phyloP scores from a whole-genome alignment of 805 yeast species.

The Wickerhamomyces tratensis region DNA sequence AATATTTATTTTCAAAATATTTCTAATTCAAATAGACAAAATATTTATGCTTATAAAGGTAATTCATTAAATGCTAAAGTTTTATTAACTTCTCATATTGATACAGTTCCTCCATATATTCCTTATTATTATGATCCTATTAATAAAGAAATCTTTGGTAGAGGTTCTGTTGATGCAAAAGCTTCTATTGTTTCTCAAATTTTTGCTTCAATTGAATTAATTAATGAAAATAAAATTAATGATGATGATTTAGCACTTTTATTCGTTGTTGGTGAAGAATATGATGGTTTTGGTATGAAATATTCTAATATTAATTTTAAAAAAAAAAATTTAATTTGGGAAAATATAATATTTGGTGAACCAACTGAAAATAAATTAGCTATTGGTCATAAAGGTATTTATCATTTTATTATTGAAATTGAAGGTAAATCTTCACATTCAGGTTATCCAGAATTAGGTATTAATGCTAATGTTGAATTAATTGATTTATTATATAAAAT shows the following conservation, averaged over 20 bases:
- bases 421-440: slow-evolving; percentile 55
- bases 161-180: slow-evolving; percentile 69
- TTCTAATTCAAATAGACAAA: slow-evolving; percentile 25
- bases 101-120: slow-evolving; percentile 62
- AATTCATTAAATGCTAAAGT: slow-evolving; percentile 36
- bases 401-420: slow-evolving; percentile 30
- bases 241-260: slow-evolving; percentile 51
- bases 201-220: slow-evolving; percentile 39
- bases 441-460: slow-evolving; percentile 62
- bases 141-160: slow-evolving; percentile 45
- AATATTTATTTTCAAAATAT: slow-evolving; percentile 39
- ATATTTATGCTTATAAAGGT: slow-evolving; percentile 48
- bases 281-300: slow-evolving; percentile 56
- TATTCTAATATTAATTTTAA: slow-evolving; percentile 23
- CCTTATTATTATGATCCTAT: slow-evolving; percentile 28
- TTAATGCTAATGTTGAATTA: slow-evolving; percentile 49
- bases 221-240: slow-evolving; percentile 23
- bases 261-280: slow-evolving; percentile 66
- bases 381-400: slow-evolving; percentile 60
- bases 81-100: slow-evolving; percentile 55
- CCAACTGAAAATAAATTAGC: slow-evolving; percentile 66
- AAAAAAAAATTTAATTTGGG: slow-evolving; percentile 34
- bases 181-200: slow-evolving; percentile 59
- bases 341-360: slow-evolving; percentile 60
- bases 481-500: slow-evolving; percentile 40